Evolutionary conservation across 805 yeast genomes (phyloP), one percentile per base, ranked within the genome.

Genomic region (Candida germanica): DNA sequence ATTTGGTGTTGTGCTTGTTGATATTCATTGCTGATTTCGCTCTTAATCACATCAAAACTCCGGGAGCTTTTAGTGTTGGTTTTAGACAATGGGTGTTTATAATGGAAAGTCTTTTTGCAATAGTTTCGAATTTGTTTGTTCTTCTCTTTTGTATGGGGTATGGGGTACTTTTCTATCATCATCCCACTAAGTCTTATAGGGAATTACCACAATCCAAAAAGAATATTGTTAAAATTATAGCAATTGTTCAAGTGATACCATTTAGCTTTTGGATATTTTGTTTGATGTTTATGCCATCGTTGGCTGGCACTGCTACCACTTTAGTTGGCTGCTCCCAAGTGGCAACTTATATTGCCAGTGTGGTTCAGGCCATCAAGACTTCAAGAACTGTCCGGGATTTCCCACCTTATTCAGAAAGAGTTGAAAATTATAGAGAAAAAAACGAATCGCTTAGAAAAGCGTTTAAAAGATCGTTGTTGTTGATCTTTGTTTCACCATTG

Each of bases 61-160:
- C 16, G n/a, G 43, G 44, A 2, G 5, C 16, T 16, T 5, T 37
- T 13, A 17, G 19, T 14, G 12, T 17, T 11, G 15, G 28, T 7
- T 25, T 34, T n/a, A 14, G 25, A 18, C 14, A 31, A 11, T 18
- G 30, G 14, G 19, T 29, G 15, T 36, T 19, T 19, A 24, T 9
- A 14, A 22, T 13, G 12, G 20, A 3, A 36, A 47, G 46, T 6
- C 38, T 38, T 21, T 51, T 40, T 28, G 17, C 6, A 3, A 17
- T 37, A 9, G 26, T 38, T 5, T 9, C 38, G n/a, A 33, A 42
- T 8, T 51, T 39, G 29, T 36, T 49, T 29, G 28, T 50, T 11
- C 49, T 59, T 24, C 29, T 58, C 22, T 57, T 61, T 33, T 42
- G 61, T 21, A 59, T 60, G 66, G 67, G 67, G 1, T 59, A 56